Conservation (phyloP, 2,329 filamentous ascomycete species). For the Fusarium sp. region DNA sequence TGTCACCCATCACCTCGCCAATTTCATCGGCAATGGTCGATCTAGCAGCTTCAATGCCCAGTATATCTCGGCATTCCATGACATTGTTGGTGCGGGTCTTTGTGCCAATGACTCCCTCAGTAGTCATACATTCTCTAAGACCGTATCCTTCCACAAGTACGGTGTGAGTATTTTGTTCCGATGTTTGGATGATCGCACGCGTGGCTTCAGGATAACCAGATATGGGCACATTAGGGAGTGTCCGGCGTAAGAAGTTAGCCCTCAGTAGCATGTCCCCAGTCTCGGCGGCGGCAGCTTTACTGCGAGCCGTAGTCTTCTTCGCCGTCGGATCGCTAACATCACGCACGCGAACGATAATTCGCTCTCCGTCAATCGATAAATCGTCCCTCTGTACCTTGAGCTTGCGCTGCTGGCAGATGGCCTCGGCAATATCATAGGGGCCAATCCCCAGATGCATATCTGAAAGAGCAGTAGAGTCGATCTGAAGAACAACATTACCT, state of each 20-base stretch:
- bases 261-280: conserved; percentile 73
- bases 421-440: conserved; percentile 77
- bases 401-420: conserved; percentile 85
- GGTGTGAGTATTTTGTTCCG: conserved; percentile 74
- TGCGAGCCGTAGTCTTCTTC: conserved; percentile 60
- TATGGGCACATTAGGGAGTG: conserved; percentile 85
- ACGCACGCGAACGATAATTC: conserved; percentile 80
- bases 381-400: conserved; percentile 80
- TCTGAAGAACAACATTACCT: conserved; percentile 82
- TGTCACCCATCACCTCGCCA: conserved; percentile 86
- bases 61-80: conserved; percentile 87
- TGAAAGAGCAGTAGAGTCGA: conserved; percentile 83
- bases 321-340: conserved; percentile 65
- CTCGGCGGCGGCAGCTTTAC: conserved; percentile 60
- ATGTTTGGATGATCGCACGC: conserved; percentile 89
- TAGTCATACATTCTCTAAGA: conserved; percentile 89
- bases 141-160: conserved; percentile 97
- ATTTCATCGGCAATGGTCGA: conserved; percentile 93
- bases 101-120: conserved; percentile 87
- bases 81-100: conserved; percentile 85
- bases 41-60: conserved; percentile 95
- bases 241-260: conserved; percentile 86
- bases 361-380: conserved; percentile 69
- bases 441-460: conserved; percentile 86
- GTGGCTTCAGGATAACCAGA: conserved; percentile 89